These are phyloP conservation scores for Flagelloscypha sp. DNA, from an alignment of 768 basidiomycete species.

Conservation along the genomic window DNA sequence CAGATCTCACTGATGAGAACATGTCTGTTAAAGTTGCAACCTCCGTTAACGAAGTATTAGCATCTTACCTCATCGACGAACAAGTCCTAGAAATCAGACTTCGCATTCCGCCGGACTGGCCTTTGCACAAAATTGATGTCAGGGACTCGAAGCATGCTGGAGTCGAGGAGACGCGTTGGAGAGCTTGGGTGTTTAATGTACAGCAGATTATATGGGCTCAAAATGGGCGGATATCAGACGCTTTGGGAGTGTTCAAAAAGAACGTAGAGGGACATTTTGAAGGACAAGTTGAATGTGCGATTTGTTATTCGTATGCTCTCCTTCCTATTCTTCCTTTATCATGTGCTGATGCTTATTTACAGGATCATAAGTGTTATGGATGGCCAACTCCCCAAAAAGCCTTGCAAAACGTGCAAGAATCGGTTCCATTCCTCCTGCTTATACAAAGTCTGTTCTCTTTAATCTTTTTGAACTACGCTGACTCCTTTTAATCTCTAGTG, in stretches of 20 bases:
- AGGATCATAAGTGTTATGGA: conserved; percentile 91
- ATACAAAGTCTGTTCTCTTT: conserved; percentile 56
- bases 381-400: conserved; percentile 77
- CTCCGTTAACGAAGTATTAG: conserved; percentile 73
- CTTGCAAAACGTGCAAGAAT: conserved; percentile 92
- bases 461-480: neutral
- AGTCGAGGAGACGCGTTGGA: conserved; percentile 84
- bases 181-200: conserved; percentile 87
- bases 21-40: conserved; percentile 70
- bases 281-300: conserved; percentile 92
- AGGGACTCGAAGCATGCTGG: conserved; percentile 77
- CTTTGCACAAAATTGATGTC: conserved; percentile 82
- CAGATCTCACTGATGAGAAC: conserved; percentile 67
- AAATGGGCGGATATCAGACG: conserved; percentile 90
- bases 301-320: conserved; percentile 78
- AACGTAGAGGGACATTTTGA: conserved; percentile 92
- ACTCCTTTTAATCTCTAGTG: conserved; percentile 40
- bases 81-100: conserved; percentile 86
- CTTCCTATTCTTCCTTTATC: neutral
- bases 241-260: conserved; percentile 83
- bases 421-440: conserved; percentile 88
- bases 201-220: conserved; percentile 87
- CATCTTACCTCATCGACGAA: conserved; percentile 84
- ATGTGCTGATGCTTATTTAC: conserved; percentile 7
- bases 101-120: conserved; percentile 85